These are phyloP conservation scores for Exophiala sp. DNA, from an alignment of 2,329 filamentous ascomycete species.

Conservation along the genomic window DNA sequence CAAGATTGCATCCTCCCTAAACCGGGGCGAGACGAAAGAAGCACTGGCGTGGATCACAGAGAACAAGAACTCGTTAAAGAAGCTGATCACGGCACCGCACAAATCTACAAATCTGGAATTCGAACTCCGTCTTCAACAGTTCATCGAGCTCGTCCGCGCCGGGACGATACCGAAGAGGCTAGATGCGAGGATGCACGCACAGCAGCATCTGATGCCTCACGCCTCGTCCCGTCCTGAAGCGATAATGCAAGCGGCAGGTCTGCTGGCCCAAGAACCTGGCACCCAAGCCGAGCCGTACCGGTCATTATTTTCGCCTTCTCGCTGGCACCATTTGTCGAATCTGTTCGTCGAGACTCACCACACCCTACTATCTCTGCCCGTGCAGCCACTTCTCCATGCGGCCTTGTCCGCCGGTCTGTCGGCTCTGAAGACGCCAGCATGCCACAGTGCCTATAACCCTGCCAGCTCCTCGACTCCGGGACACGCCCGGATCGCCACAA, in stretches of 20 bases:
- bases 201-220: constrained; percentile 70
- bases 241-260: constrained; percentile 66
- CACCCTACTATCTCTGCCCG: constrained; percentile 72
- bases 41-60: constrained; percentile 87
- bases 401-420: constrained; percentile 87
- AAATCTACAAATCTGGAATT: constrained; percentile 66
- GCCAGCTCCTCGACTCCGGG: constrained; percentile 51
- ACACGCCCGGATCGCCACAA: constrained; percentile 41
- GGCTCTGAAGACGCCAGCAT: constrained; percentile 90
- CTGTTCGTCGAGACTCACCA: constrained; percentile 85
- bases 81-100: constrained; percentile 49
- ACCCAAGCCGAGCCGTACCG: constrained; percentile 56
- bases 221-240: constrained; percentile 61
- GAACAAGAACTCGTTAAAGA: constrained; percentile 86
- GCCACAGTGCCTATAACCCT: constrained; percentile 59
- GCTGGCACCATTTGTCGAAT: constrained; percentile 70
- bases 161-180: constrained; percentile 56
- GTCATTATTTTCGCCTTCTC: constrained; percentile 64
- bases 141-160: constrained; percentile 80
- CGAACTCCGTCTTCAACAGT: constrained; percentile 87
- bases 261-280: constrained; percentile 67
- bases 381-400: constrained; percentile 78
- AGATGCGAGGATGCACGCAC: constrained; percentile 76
- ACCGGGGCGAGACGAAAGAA: constrained; percentile 64
- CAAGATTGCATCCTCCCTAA: constrained; percentile 66